Base-by-base conservation (phyloP, 306 rosid species). In the Benincasa hispida region DNA sequence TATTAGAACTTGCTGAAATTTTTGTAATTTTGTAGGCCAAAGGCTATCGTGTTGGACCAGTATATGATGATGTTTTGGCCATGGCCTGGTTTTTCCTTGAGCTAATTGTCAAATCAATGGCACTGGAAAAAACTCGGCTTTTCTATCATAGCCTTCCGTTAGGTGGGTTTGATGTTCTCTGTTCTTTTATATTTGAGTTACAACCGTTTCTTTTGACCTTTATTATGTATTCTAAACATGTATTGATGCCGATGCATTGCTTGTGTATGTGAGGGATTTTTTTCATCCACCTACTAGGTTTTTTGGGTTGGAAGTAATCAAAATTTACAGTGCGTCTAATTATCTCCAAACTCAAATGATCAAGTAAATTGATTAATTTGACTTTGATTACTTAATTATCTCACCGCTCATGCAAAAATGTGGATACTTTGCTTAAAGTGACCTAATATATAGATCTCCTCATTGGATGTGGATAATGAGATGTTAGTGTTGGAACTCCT, bases 11-110 rank as follows among this genome's bases (percentile, higher is more conserved):
- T 54, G 14, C 63, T 51, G 53, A 51, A 50, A 25, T 19, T 53
- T 17, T 42, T 56, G 47, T 19, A 10, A 17, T 74, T 76, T 73
- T 90, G 87, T 87, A 94, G 99, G 99, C 99, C 76, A 94, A 94
- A 88, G 99, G 99, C 67, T 94, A 94, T 78, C 99, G 99, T 76
- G 99, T 94, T 81, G 99, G 99, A 78, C 99, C 99, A 34, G 99
- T 94, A 24, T 94, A 94, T 79, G 99, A 91, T 86, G 99, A 94
- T 83, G 97, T 94, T 85, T 84, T 94, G 85, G 97, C 99, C 70
- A 94, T 94, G 99, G 95, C 96, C 51, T 94, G 99, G 99, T 92
- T 94, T 85, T 94, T 94, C 83, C 92, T 94, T 79, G 99, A 94
- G 87, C 88, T 94, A 57, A 88, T 92, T 94, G 99, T 90, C 82